phyloP scores from a whole-genome alignment of 2,329 filamentous ascomycete species.

The Cercospora sp. region DNA sequence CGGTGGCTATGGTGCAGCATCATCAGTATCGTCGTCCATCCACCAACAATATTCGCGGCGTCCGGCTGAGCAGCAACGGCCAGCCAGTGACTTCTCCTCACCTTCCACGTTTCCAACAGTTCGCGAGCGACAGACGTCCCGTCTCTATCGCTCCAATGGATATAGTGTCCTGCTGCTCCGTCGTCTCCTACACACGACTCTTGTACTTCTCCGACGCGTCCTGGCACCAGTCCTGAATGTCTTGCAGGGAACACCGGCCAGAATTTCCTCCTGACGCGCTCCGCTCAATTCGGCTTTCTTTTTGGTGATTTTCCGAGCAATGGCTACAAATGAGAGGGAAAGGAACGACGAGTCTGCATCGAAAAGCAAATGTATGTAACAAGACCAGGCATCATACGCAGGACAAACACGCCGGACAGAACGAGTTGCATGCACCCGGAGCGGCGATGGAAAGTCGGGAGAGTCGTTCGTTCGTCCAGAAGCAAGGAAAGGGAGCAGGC shows the following conservation, averaged over 20 bases:
- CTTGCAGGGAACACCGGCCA: constrained; percentile 4
- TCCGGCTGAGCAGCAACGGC: not conserved
- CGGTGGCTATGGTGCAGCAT: constrained; percentile 11
- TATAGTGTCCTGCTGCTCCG: not conserved
- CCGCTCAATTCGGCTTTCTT: not conserved
- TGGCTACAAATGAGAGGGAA: constrained; percentile 19
- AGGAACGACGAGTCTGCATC: constrained; percentile 17
- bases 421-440: constrained; percentile 1
- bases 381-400: constrained; percentile 11
- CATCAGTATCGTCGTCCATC: constrained; percentile 13
- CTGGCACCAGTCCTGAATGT: not conserved
- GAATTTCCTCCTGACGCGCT: constrained; percentile 18
- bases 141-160: constrained; percentile 15
- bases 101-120: constrained; percentile 21
- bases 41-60: not conserved
- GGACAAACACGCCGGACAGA: not conserved
- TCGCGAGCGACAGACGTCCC: constrained; percentile 17
- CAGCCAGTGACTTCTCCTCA: constrained; percentile 5
- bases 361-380: constrained; percentile 8
- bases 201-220: constrained; percentile 14
- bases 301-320: constrained; percentile 7
- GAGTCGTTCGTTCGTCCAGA: constrained; percentile 3
- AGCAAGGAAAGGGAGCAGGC: constrained; percentile 6
- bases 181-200: not conserved
- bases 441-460: not conserved